Percentiles rank a stretch among this genome's conserved stretches.
These are phyloP conservation scores for Colletotrichum sp. DNA, from an alignment of 2,329 filamentous ascomycete species.

Conservation along the genomic window DNA sequence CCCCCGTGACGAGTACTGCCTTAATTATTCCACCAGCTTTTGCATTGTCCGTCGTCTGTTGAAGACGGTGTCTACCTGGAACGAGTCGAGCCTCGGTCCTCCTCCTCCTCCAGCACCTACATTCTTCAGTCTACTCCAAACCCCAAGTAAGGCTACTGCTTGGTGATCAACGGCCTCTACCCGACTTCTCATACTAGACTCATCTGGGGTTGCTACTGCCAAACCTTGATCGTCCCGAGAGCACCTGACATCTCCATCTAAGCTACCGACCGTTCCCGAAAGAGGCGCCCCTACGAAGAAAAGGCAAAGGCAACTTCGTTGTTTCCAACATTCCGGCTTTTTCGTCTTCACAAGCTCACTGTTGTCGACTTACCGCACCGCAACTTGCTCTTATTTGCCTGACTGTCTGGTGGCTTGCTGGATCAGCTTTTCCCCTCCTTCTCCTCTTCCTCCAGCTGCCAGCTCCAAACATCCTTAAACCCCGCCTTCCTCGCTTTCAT, in stretches of 20 bases:
- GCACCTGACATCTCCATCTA: conserved; percentile 12
- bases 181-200: conserved; percentile 2
- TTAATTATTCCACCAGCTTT: not conserved
- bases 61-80: not conserved
- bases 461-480: not conserved
- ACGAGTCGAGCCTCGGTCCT: not conserved
- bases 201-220: not conserved
- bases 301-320: not conserved
- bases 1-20: not conserved
- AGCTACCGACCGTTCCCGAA: conserved; percentile 5
- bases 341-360: conserved; percentile 3
- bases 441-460: not conserved
- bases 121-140: not conserved
- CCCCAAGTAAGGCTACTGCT: not conserved
- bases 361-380: not conserved
- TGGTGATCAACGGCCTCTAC: not conserved
- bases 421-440: not conserved
- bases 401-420: not conserved
- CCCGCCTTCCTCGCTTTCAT: not conserved
- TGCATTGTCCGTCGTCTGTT: not conserved
- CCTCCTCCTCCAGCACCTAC: not conserved
- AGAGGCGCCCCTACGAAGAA: not conserved
- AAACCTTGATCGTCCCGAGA: not conserved
- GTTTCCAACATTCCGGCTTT: not conserved
- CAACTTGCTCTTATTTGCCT: not conserved